Conservation (phyloP, 164 flowering plant genomes). For the Nymphaea colorata region DNA sequence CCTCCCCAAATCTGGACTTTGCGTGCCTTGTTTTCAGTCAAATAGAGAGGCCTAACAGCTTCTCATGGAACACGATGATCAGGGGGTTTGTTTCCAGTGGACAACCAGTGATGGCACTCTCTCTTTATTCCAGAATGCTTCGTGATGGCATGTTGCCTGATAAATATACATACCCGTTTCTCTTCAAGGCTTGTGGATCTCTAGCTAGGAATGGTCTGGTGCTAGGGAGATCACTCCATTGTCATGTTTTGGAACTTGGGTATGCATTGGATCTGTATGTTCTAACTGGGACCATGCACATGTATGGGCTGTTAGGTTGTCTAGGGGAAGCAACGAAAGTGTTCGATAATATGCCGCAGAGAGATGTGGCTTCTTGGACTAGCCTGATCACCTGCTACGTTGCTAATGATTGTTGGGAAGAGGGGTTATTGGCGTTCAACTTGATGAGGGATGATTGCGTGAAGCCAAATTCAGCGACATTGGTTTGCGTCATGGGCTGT, state of each 20-base stretch:
- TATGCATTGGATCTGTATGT: slow-evolving; percentile 20
- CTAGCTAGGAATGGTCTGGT: slow-evolving; percentile 18
- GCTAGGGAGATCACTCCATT: slow-evolving; percentile 14
- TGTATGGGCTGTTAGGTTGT: slow-evolving; percentile 9
- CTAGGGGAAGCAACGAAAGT: slow-evolving; percentile 3
- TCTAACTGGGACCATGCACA: slow-evolving; percentile 13
- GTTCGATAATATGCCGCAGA: slow-evolving; percentile 7
- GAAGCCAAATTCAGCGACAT: slow-evolving; percentile 9
- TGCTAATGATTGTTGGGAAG: slow-evolving; percentile 6
- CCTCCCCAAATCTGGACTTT: slow-evolving; percentile 2
- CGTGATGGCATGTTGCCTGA: slow-evolving; percentile 5
- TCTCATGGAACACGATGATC: slow-evolving; percentile 8
- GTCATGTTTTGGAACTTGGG: slow-evolving; percentile 8
- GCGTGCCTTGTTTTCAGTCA: slow-evolving; percentile 11
- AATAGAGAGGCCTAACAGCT: slow-evolving; percentile 9
- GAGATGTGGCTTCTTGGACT: slow-evolving; percentile 11
- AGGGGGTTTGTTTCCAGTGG: slow-evolving; percentile 5
- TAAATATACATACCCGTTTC: slow-evolving; percentile 22
- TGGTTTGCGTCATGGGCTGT: slow-evolving; percentile 10
- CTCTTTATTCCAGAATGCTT: slow-evolving; percentile 4
- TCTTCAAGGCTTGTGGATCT: slow-evolving; percentile 18
- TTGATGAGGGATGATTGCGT: slow-evolving; percentile 8
- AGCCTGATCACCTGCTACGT: slow-evolving; percentile 7
- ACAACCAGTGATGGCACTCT: slow-evolving; percentile 3
- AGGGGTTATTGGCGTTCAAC: slow-evolving; percentile 8